Base-by-base conservation (phyloP, 257 asterid species). In the Solanum pimpinellifolium region DNA sequence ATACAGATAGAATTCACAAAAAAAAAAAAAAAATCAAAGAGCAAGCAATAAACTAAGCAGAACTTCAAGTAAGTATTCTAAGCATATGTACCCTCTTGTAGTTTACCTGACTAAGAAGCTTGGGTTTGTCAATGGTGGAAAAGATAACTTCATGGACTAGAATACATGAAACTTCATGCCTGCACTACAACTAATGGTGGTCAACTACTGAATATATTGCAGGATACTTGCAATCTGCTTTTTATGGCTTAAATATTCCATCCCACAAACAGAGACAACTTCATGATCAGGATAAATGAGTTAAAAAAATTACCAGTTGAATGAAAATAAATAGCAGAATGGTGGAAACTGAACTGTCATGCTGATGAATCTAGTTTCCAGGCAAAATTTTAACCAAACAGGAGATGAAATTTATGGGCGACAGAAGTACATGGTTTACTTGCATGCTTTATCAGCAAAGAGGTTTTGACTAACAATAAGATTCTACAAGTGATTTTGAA, bases 71-170 rank as follows among this genome's bases (percentile, higher is more conserved):
- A 62, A 35, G 59, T 83, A 88, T 60, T 52, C 46, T 73, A 62
- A 68, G 62, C 65, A 85, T 74, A 83, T 74, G 37, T 70, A 88
- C 82, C 82, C 83, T 88, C 20, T 77, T 27, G 33, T 15, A 35
- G 86, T 89, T 89, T 91, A 96, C 98, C 99, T 96, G 95, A 87
- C 98, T 95, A 77, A 96, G 98, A 90, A 95, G 98, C 92, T 94
- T 96, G 47, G 98, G 98, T 93, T 95, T 95, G 95, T 96, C 98
- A 85, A 87, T 80, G 70, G 99, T 93, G 49, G 99, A 95, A 93
- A 96, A 95, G 75, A 95, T 94, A 59, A 96, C 90, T 93, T 96
- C 98, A 89, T 95, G 96, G 85, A 92, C 85, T 72, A 93, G 96
- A 66, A 89, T 25, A 86, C 77, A 84, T n/a, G 91, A 83, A 86